phyloP scores from a whole-genome alignment of 768 basidiomycete species.

The Leccinum truebloodii region DNA sequence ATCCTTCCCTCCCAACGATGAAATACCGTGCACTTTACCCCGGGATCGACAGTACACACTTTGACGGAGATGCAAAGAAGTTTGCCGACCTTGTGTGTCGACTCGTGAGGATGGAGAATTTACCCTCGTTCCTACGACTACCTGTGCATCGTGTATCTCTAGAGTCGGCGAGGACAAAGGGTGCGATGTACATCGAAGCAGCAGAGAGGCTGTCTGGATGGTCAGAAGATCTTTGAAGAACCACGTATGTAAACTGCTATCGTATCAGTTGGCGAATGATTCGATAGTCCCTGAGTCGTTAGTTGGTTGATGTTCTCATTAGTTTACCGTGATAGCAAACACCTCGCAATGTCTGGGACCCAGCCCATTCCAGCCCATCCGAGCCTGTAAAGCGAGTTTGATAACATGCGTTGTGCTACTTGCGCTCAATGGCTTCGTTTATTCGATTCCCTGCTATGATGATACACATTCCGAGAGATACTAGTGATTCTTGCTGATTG shows the following conservation, averaged over 20 bases:
- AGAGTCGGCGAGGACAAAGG: conserved; percentile 22
- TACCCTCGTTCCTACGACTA: conserved; percentile 18
- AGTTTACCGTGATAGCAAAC: no score
- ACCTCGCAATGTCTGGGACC: no score
- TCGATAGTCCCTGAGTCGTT: not conserved
- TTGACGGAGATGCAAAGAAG: conserved; percentile 26
- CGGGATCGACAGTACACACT: conserved; percentile 17
- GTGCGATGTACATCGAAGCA: conserved; percentile 19
- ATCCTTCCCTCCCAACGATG: conserved; percentile 29
- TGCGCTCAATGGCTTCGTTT: no score
- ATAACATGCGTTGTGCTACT: no score
- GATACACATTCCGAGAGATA: not conserved
- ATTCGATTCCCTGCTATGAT: not conserved
- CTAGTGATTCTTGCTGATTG: no score
- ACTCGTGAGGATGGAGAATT: conserved; percentile 17
- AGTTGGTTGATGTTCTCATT: no score
- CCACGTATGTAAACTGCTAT: not conserved
- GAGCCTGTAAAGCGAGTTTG: no score
- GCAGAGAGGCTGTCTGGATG: conserved; percentile 23
- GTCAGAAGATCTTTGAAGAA: conserved; percentile 27
- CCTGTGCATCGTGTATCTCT: conserved; percentile 29
- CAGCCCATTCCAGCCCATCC: no score
- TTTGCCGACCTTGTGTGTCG: conserved; percentile 22
- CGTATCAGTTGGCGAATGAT: not conserved
- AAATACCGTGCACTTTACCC: conserved; percentile 23